phyloP scores from a whole-genome alignment of 192 early-diverging fungal genomes.

The Allomyces arbusculus region DNA sequence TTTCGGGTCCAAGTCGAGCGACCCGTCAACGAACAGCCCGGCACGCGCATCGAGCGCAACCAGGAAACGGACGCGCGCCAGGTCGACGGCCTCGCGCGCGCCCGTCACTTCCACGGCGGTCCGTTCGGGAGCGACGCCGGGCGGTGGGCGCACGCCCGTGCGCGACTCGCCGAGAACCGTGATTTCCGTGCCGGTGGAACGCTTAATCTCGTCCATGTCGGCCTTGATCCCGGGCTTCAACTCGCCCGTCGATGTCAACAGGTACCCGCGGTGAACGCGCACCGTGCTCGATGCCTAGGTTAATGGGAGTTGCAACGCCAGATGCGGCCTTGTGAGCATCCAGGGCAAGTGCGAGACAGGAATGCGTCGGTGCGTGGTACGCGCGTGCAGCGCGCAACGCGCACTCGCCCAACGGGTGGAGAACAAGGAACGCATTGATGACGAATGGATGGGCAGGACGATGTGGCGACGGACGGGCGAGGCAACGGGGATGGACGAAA shows the following conservation, averaged over 20 bases:
- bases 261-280: background rate
- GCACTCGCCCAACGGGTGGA: too few relatives aligned
- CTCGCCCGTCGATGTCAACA: background rate
- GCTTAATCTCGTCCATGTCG: background rate
- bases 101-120: constrained; percentile 6
- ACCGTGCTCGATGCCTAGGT: background rate
- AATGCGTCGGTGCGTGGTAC: too few relatives aligned
- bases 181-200: background rate
- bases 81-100: constrained; percentile 13
- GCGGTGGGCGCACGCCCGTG: background rate
- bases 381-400: too few relatives aligned
- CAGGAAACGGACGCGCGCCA: constrained; percentile 9
- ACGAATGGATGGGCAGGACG: too few relatives aligned
- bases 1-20: constrained; percentile 8
- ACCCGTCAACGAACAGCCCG: constrained; percentile 1
- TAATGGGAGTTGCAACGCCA: too few relatives aligned
- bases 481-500: too few relatives aligned
- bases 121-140: background rate
- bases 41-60: constrained; percentile 8
- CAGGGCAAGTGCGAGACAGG: too few relatives aligned
- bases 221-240: background rate
- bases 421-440: too few relatives aligned
- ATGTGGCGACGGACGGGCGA: too few relatives aligned
- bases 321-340: too few relatives aligned
- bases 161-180: background rate